Base-by-base conservation (phyloP, 2,329 filamentous ascomycete genomes). In the Colletotrichum cereale region DNA sequence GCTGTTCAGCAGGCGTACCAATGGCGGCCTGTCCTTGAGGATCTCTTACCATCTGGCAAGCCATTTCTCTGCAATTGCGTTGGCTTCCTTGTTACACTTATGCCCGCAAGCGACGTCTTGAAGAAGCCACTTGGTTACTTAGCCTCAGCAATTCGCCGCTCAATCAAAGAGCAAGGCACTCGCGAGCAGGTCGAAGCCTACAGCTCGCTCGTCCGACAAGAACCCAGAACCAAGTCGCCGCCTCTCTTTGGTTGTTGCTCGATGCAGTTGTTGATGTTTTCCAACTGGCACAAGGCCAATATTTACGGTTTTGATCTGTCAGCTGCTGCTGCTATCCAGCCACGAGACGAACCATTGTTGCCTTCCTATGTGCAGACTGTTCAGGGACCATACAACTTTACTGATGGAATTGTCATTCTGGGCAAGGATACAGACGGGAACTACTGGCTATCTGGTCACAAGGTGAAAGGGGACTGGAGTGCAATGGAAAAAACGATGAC, bases 241-340 rank as follows among this genome's bases (percentile, higher is more conserved):
- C 77, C 79, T 0, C 75, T 81, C 38, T 80, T 82, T 53, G 80
- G 80, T 10, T 75, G 78, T 14, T 68, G 74, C 31, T 73, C 72
- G n/a, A 82, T 81, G 80, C 74, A 78, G 47, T 70, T 79, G n/a
- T n/a, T n/a, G n/a, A n/a, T n/a, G 34, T 36, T 16, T 14, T 40
- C 12, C 5, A 16, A 18, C 14, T 40, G 12, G 38, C 11, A 14
- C 14, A 40, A 40, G 6, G 38, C 38, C 1, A 40, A 40, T 3
- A 5, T 40, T 4, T 40, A 16, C 16, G 38, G 11, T 2, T 18
- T 40, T 3, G 12, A 40, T 40, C 5, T 16, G 5, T 40, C 38
- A 5, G 38, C 38, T 16, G 38, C 10, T n/a, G n/a, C n/a, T 40
- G 38, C 2, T 16, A 2, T 40, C 14, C 2, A 40, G 3, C 38